Percentiles rank a stretch among this genome's conserved stretches.
Conservation (phyloP, 495 filamentous ascomycete species). For the Parmelia sp. region DNA sequence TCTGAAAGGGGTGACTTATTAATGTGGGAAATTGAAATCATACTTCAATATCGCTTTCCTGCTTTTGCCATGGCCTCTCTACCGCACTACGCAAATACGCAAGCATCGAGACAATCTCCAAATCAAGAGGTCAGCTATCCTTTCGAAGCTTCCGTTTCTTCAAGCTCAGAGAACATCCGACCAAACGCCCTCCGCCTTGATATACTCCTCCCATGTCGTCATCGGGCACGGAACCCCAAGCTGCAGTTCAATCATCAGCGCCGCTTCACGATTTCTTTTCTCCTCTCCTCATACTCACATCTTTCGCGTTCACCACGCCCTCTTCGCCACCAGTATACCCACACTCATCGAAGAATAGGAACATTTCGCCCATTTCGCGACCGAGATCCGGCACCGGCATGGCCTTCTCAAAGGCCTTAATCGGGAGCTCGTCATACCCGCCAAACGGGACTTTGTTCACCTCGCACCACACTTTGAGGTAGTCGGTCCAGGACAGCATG, state of each 20-base stretch:
- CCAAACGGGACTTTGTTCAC: not conserved
- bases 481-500: not conserved
- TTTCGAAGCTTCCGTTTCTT: not conserved
- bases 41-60: too few relatives aligned
- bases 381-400: not conserved
- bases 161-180: not conserved
- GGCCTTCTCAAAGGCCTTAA: not conserved
- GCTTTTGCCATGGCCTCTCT: too few relatives aligned
- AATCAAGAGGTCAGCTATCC: too few relatives aligned
- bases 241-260: not conserved
- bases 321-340: not conserved
- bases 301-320: not conserved
- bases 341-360: not conserved
- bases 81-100: too few relatives aligned
- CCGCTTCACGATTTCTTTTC: not conserved
- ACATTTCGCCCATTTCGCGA: not conserved
- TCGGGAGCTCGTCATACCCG: not conserved
- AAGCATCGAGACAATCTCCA: too few relatives aligned
- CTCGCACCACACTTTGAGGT: not conserved
- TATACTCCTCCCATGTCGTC: not conserved
- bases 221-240: not conserved
- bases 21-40: too few relatives aligned
- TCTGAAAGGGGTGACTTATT: too few relatives aligned
- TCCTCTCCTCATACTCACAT: not conserved
- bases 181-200: not conserved